Base-by-base conservation (phyloP, 2,329 filamentous ascomycete species). In the Aspergillus candidus region DNA sequence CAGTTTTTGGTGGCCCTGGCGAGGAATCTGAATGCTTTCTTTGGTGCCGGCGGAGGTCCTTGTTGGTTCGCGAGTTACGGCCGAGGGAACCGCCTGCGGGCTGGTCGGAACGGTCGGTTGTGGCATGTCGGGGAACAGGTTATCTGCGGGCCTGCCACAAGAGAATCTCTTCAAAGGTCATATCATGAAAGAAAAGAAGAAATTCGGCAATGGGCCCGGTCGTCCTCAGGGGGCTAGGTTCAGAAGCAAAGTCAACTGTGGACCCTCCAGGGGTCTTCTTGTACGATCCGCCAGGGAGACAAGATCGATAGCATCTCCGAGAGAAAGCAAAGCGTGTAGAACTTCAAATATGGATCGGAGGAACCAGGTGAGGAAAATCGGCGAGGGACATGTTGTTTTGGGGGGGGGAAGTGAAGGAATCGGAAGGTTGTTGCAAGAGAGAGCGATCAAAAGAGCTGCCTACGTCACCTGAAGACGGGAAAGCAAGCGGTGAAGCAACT, bases 1-100 rank as follows among this genome's bases (percentile, higher is more conserved):
- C 55, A 83, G 76, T 54, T 73, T 74, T 57, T 79, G 76, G 52
- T 78, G 74, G 40, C 62, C 63, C 36, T 62, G 61, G 39, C 53
- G 55, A 14, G 47, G 38, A 11, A 52, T 41, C 15, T 51, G 46
- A 32, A 53, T 44, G 38, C 46, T 52, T 40, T 57, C 55, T 46
- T 48, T 54, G 38, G 49, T 45, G 38, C 40, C 46, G 32, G 51
- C 46, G 12, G 52, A 46, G n/a, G 53, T 27, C 41, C 61, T 63
- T 39, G 50, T 46, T 40, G 55, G 45, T 50, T 66, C 55, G 51
- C 56, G 54, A 53, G 51, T 55, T 18, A 51, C 43, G 32, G 55
- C 47, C 31, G 41, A 39, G 40, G 58, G 50, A 29, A 54, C 45
- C 41, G 51, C 46, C 41, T 52, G 52, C 41, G 57, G 43, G 47